These are phyloP conservation scores for Scedosporium aurantiacum DNA, from an alignment of 2,329 filamentous ascomycete genomes.

Conservation along the genomic window DNA sequence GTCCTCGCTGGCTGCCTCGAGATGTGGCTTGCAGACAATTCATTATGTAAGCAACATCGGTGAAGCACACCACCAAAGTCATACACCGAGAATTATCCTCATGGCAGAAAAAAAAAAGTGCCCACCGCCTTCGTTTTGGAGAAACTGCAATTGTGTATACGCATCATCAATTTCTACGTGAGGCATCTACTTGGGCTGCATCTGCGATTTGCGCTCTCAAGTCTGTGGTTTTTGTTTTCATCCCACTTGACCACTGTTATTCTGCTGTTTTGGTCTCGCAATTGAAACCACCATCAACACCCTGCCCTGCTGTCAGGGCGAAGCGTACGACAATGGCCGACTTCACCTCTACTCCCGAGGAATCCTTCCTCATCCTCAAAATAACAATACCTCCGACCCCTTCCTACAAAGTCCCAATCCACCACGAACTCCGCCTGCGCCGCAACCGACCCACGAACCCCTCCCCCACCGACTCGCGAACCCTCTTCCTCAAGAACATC, in stretches of 20 bases:
- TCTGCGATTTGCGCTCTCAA: not conserved
- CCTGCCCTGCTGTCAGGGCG: not conserved
- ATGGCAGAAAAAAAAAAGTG: not conserved
- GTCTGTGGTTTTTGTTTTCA: not conserved
- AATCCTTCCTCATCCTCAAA: slow-evolving; percentile 59
- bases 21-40: not conserved
- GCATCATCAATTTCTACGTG: not conserved
- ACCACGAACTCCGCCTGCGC: slow-evolving; percentile 80
- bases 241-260: not conserved
- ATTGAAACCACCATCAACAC: not conserved
- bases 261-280: not conserved
- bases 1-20: not conserved
- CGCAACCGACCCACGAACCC: slow-evolving; percentile 71
- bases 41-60: not conserved
- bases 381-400: slow-evolving; percentile 53
- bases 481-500: slow-evolving; percentile 83
- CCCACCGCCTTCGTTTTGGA: not conserved
- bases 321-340: slow-evolving; percentile 6
- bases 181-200: no score
- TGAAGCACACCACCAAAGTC: not conserved
- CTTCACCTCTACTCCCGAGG: slow-evolving; percentile 13
- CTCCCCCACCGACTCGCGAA: slow-evolving; percentile 61
- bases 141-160: no score
- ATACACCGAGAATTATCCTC: not conserved
- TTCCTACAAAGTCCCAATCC: slow-evolving; percentile 49